Evolutionary conservation across 2,329 filamentous ascomycete genomes (phyloP).

Genomic region (Huntiella omanensis): DNA sequence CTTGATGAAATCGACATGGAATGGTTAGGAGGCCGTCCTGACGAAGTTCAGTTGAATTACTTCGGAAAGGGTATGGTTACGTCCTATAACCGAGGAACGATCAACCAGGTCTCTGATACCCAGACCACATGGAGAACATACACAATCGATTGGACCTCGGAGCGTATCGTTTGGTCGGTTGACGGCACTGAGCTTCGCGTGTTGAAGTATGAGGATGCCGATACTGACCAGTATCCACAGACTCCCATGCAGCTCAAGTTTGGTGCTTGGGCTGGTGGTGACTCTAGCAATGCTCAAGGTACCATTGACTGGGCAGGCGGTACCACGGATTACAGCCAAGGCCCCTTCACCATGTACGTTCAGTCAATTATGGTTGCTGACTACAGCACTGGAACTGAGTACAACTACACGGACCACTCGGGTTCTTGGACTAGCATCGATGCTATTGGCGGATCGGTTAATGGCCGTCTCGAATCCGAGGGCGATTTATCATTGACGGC

Average conservation of each 20-base stretch:
- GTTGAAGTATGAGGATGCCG: conserved; percentile 49
- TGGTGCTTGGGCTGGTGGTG: conserved; percentile 82
- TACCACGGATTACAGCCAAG: conserved; percentile 61
- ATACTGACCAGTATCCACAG: conserved; percentile 67
- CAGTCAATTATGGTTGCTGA: conserved; percentile 60
- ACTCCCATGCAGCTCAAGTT: conserved; percentile 90
- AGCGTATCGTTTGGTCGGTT: conserved; percentile 74
- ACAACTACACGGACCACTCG: conserved; percentile 60
- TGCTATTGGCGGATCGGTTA: conserved; percentile 60
- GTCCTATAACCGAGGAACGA: conserved; percentile 65
- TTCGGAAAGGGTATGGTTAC: conserved; percentile 76
- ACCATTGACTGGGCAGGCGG: conserved; percentile 85
- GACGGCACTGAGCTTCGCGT: conserved; percentile 61
- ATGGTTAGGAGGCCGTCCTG: conserved; percentile 64
- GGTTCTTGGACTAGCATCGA: conserved; percentile 70
- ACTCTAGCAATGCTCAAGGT: conserved; percentile 56
- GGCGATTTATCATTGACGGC: conserved; percentile 33
- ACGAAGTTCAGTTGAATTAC: conserved; percentile 87
- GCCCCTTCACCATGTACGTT: conserved; percentile 75
- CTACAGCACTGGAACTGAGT: conserved; percentile 79
- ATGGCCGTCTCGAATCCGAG: conserved; percentile 42
- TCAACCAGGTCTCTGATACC: conserved; percentile 48
- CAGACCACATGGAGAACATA: conserved; percentile 71
- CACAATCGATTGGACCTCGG: conserved; percentile 74
- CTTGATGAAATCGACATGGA: conserved; percentile 97